Conservation (phyloP, 345 rosid species). For the Bruguiera sexangula region DNA sequence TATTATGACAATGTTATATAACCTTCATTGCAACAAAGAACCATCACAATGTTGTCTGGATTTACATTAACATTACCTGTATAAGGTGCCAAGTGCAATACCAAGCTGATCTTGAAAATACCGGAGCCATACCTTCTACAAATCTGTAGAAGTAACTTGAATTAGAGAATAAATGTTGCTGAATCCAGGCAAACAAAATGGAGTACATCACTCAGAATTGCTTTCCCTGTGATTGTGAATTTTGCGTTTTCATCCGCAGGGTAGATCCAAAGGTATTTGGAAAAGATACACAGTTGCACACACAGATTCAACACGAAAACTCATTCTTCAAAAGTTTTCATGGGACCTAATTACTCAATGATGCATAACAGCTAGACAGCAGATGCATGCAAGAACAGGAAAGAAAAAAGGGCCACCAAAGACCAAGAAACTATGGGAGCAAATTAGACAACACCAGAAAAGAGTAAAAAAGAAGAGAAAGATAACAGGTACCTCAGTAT, state of each 20-base stretch:
- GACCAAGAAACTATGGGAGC: background rate
- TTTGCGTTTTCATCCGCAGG: no score
- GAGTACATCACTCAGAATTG: background rate
- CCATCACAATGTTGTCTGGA: background rate
- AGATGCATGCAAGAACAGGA: background rate
- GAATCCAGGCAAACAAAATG: background rate
- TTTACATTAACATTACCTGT: conserved; percentile 53
- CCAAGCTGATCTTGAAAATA: conserved; percentile 97
- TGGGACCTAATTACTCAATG: background rate
- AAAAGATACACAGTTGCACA: no score
- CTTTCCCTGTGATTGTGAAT: no score
- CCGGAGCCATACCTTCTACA: conserved; percentile 99
- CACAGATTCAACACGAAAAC: no score
- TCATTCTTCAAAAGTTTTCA: background rate
- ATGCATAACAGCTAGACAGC: background rate
- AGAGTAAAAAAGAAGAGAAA: no score
- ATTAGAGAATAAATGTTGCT: conserved; percentile 2
- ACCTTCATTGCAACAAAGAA: background rate
- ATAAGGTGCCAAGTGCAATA: conserved; percentile 98
- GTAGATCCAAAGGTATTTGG: no score
- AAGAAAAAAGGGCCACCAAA: background rate
- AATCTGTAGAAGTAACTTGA: conserved; percentile 44
- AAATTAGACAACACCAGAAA: no score
- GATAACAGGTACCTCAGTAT: background rate
- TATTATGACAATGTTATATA: background rate